phyloP scores from a whole-genome alignment of 2,329 filamentous ascomycete genomes.

The Aureobasidium melanogenum region DNA sequence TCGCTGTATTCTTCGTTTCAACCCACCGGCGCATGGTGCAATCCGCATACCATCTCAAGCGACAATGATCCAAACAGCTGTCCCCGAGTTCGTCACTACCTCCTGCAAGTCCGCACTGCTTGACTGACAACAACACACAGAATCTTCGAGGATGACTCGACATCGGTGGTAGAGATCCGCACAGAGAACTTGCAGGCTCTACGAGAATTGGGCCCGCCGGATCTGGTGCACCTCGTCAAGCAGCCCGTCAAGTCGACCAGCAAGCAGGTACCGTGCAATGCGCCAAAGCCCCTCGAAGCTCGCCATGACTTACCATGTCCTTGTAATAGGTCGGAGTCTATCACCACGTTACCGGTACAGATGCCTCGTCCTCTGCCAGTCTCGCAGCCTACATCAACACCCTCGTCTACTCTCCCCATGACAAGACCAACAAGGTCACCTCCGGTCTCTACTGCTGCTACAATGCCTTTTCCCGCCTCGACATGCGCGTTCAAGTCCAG shows the following conservation, averaged over 20 bases:
- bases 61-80: conserved; percentile 34
- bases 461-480: conserved; percentile 95
- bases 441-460: conserved; percentile 97
- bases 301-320: neutral
- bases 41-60: neutral
- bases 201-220: conserved; percentile 88
- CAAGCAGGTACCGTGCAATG: conserved; percentile 41
- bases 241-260: conserved; percentile 50
- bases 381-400: conserved; percentile 98
- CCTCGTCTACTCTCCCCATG: conserved; percentile 78
- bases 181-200: conserved; percentile 79
- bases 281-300: neutral
- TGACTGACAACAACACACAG: conserved; percentile 39
- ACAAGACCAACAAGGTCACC: conserved; percentile 79
- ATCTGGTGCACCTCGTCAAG: conserved; percentile 91
- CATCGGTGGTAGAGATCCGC: conserved; percentile 84
- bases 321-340: conserved; percentile 71
- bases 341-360: conserved; percentile 94
- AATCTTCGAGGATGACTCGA: conserved; percentile 85
- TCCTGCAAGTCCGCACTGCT: neutral
- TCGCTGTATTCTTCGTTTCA: neutral
- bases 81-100: conserved; percentile 31
- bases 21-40: neutral
- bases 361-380: conserved; percentile 94
- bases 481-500: conserved; percentile 97